A percentile compares a stretch with the other conserved stretches of the same genome.
Evolutionary conservation across 2,329 filamentous ascomycete genomes (phyloP).

Genomic region (Sporothrix variecibatus): DNA sequence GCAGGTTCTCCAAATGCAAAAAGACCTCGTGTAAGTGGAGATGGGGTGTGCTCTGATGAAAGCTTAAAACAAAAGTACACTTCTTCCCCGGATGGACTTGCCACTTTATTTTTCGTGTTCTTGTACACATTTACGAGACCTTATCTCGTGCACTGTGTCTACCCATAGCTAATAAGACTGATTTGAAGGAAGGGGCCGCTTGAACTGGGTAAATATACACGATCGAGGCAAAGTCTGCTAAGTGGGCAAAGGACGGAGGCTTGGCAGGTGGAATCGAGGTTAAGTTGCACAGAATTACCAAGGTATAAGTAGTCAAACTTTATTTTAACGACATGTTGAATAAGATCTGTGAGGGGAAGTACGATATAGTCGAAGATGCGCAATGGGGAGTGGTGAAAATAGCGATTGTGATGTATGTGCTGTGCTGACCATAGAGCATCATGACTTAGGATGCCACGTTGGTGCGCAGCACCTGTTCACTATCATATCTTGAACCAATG

Average conservation of each 20-base stretch:
- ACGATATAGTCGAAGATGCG: neutral
- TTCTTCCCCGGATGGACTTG: neutral
- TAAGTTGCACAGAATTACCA: slow-evolving; percentile 7
- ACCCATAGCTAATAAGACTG: neutral
- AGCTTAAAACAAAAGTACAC: neutral
- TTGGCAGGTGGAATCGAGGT: neutral
- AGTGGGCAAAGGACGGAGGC: neutral
- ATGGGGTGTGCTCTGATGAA: neutral
- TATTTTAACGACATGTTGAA: neutral
- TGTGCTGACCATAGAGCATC: neutral
- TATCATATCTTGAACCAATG: too few relatives aligned
- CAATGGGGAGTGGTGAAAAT: neutral
- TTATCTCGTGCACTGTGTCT: neutral
- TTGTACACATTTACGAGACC: neutral
- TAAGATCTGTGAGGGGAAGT: neutral
- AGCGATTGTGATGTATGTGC: neutral
- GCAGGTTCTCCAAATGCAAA: too few relatives aligned
- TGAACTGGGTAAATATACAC: slow-evolving; percentile 8
- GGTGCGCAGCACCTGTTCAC: too few relatives aligned
- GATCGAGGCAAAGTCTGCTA: neutral
- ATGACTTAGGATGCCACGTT: neutral
- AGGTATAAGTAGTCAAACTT: neutral
- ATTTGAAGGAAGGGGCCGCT: neutral
- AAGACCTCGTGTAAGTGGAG: neutral
- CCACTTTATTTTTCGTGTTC: neutral